Percentiles rank a stretch among this genome's conserved stretches.
phyloP scores from a whole-genome alignment of 257 asterid genomes.

The Henckelia pumila region DNA sequence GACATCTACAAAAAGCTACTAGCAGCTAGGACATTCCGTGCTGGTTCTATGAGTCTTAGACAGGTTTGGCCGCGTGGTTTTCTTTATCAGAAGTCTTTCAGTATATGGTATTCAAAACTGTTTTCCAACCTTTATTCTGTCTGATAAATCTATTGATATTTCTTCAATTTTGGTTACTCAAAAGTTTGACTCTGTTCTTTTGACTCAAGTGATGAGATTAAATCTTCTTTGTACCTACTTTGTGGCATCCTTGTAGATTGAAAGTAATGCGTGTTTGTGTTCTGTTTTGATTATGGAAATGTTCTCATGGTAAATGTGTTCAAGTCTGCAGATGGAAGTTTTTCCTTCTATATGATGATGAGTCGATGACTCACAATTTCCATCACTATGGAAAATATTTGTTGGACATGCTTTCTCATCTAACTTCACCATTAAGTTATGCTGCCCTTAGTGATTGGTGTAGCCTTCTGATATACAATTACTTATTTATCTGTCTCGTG shows the following conservation, averaged over 20 bases:
- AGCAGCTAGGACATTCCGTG: constrained; percentile 97
- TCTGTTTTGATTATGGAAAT: neutral
- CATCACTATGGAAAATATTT: neutral
- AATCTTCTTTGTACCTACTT: constrained; percentile 2
- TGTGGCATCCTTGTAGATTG: neutral
- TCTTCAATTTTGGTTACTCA: neutral
- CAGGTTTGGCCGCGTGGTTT: constrained; percentile 51
- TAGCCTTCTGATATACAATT: constrained; percentile 7
- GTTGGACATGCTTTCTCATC: constrained; percentile 11
- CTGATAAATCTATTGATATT: neutral
- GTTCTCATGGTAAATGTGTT: neutral
- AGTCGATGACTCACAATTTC: constrained; percentile 3
- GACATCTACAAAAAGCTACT: constrained; percentile 89
- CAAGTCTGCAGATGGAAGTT: neutral
- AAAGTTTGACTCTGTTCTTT: neutral
- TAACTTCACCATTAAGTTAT: constrained; percentile 6
- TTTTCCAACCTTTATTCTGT: constrained; percentile 4
- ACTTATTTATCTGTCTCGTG: constrained; percentile 16
- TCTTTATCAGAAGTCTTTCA: constrained; percentile 9
- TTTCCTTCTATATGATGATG: neutral
- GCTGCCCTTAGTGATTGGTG: neutral
- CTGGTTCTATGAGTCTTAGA: constrained; percentile 91
- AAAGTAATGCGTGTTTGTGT: constrained; percentile 3
- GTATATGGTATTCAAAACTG: constrained; percentile 5
- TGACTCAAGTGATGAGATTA: constrained; percentile 7